Evolutionary conservation across 495 filamentous ascomycete genomes (phyloP).

Genomic region (Aspergillus diversus): DNA sequence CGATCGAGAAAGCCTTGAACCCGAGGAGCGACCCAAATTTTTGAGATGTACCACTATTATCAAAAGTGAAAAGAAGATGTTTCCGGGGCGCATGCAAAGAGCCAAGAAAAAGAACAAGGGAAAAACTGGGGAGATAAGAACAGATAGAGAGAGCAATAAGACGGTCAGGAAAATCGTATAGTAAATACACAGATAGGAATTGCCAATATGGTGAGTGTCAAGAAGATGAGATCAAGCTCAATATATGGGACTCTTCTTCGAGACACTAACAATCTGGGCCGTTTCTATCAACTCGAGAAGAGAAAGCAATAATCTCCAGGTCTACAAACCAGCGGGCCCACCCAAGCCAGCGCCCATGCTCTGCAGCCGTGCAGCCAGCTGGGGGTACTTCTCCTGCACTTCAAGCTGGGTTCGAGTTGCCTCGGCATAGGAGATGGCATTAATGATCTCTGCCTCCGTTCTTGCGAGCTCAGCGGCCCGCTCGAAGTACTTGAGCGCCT

Average conservation of each 20-base stretch:
- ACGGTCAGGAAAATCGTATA: slow-evolving; percentile 25
- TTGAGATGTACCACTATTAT: neutral
- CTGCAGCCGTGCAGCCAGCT: slow-evolving; percentile 81
- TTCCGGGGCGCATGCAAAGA: slow-evolving; percentile 22
- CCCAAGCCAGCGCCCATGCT: slow-evolving; percentile 64
- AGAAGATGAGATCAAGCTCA: slow-evolving; percentile 25
- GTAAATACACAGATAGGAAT: slow-evolving; percentile 45
- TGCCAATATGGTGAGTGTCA: slow-evolving; percentile 25
- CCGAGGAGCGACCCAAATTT: neutral
- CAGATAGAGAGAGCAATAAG: slow-evolving; percentile 2
- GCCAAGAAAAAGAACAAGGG: slow-evolving; percentile 25
- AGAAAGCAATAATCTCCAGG: slow-evolving; percentile 22
- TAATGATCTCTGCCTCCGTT: slow-evolving; percentile 94
- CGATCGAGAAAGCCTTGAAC: neutral
- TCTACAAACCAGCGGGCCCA: slow-evolving; percentile 43
- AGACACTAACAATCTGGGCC: slow-evolving; percentile 2
- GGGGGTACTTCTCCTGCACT: slow-evolving; percentile 98
- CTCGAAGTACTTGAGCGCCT: slow-evolving; percentile 97
- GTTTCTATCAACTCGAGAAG: slow-evolving; percentile 16
- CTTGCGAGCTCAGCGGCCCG: slow-evolving; percentile 92
- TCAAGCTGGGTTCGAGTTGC: slow-evolving; percentile 95
- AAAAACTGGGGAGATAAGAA: neutral
- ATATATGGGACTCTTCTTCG: no score
- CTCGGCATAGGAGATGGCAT: slow-evolving; percentile 95
- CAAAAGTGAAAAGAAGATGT: slow-evolving; percentile 16